Conservation (phyloP, 2,329 filamentous ascomycete species). For the Trichocomaceae sp. region DNA sequence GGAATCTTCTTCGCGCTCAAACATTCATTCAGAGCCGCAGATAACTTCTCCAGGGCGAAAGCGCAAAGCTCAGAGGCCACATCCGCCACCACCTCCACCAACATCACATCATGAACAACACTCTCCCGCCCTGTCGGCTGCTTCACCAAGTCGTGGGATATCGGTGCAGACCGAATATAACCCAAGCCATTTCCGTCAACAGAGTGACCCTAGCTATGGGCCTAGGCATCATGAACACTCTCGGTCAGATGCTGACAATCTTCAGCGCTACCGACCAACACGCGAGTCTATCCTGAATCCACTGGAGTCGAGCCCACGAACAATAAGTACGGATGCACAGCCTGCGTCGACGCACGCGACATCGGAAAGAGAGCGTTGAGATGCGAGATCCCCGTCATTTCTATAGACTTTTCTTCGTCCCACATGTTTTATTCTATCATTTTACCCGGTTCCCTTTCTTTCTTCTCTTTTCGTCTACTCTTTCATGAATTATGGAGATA, state of each 20-base stretch:
- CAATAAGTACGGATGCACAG: constrained; percentile 1
- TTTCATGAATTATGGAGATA: not conserved
- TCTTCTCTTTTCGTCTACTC: not conserved
- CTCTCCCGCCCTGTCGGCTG: not conserved
- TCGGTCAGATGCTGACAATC: constrained; percentile 8
- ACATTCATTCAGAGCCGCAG: constrained; percentile 53
- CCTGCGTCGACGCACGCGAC: not conserved
- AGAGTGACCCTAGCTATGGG: constrained; percentile 12
- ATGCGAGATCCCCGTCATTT: not conserved
- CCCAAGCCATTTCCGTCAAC: constrained; percentile 13
- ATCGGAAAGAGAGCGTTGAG: not conserved
- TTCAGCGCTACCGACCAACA: constrained; percentile 5
- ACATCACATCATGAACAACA: constrained; percentile 33
- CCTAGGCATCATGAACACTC: constrained; percentile 11
- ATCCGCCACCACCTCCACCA: constrained; percentile 47
- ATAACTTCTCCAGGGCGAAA: constrained; percentile 67
- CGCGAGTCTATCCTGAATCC: constrained; percentile 8
- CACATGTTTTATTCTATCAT: not conserved
- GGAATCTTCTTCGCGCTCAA: constrained; percentile 41
- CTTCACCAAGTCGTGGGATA: not conserved
- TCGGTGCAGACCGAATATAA: not conserved
- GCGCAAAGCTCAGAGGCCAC: constrained; percentile 62
- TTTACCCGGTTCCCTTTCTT: not conserved
- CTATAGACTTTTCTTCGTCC: not conserved
- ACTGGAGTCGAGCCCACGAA: not conserved